Evolutionary conservation across 495 filamentous ascomycete genomes (phyloP).

Genomic region (Xylaria castorea): DNA sequence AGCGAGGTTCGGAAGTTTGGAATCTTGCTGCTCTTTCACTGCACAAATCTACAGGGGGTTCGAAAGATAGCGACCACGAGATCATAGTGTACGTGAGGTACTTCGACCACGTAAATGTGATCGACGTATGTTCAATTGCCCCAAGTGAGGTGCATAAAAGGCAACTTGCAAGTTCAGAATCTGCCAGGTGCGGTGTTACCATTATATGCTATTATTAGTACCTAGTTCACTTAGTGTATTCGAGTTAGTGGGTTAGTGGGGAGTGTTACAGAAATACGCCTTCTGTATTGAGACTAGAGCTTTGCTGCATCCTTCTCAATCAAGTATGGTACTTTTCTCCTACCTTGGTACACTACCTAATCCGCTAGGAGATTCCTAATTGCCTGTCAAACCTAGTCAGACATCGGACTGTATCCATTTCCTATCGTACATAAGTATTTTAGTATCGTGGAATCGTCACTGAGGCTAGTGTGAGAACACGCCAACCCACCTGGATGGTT

Average conservation of each 20-base stretch:
- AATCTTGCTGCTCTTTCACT: not conserved
- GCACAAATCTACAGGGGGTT: slow-evolving; percentile 1
- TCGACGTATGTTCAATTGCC: slow-evolving; percentile 12
- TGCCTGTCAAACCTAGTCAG: slow-evolving; percentile 10
- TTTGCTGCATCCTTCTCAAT: slow-evolving; percentile 16
- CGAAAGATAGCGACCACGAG: not conserved
- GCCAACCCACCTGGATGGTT: slow-evolving; percentile 2
- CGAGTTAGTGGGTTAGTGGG: not conserved
- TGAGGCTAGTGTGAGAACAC: not conserved
- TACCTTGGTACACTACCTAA: not conserved
- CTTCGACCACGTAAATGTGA: not conserved
- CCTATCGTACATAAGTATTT: not conserved
- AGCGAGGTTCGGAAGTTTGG: not conserved
- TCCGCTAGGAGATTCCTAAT: slow-evolving; percentile 1
- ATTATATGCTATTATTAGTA: slow-evolving; percentile 23
- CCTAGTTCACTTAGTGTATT: not conserved
- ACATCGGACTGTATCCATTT: not conserved
- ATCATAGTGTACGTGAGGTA: slow-evolving; percentile 3
- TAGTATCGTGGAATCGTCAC: slow-evolving; percentile 4
- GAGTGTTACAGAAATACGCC: not conserved
- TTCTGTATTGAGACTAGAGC: slow-evolving; percentile 14
- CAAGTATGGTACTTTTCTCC: slow-evolving; percentile 20
- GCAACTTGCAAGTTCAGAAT: not conserved
- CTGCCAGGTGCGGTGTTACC: not conserved
- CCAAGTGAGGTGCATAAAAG: slow-evolving; percentile 4